These are phyloP conservation scores for Diplodia scrobiculata DNA, from an alignment of 2,329 filamentous ascomycete species.

Conservation along the genomic window DNA sequence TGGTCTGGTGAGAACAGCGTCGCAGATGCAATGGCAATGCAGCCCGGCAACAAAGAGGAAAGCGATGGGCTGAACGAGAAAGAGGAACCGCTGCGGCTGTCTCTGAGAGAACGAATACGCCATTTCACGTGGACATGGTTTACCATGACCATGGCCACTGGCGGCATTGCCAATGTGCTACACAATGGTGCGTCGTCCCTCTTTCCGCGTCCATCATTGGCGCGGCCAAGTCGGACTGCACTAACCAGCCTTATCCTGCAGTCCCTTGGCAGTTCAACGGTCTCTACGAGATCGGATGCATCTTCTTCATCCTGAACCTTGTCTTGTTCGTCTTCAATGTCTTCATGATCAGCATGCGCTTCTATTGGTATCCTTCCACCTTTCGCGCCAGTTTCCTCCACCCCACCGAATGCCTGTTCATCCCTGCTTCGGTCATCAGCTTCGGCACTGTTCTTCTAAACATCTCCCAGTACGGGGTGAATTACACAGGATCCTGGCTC, in stretches of 20 bases:
- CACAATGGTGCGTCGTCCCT: slow-evolving; percentile 53
- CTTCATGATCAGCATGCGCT: slow-evolving; percentile 66
- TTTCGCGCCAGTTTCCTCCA: slow-evolving; percentile 73
- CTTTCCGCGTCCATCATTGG: not conserved
- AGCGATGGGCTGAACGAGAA: not conserved
- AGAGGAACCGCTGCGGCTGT: slow-evolving; percentile 35
- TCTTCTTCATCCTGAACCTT: slow-evolving; percentile 54
- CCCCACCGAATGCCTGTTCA: slow-evolving; percentile 76
- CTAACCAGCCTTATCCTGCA: slow-evolving; percentile 25
- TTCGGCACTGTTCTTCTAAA: slow-evolving; percentile 66
- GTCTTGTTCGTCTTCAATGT: slow-evolving; percentile 71
- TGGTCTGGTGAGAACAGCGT: slow-evolving; percentile 1
- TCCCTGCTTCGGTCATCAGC: slow-evolving; percentile 68
- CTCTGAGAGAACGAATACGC: slow-evolving; percentile 59
- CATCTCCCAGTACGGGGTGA: slow-evolving; percentile 70
- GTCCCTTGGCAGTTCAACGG: slow-evolving; percentile 50
- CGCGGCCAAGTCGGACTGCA: not conserved
- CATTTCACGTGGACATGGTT: slow-evolving; percentile 80
- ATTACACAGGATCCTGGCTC: slow-evolving; percentile 58
- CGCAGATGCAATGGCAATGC: not conserved
- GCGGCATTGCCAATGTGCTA: slow-evolving; percentile 62
- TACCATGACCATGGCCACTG: slow-evolving; percentile 66
- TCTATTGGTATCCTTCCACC: slow-evolving; percentile 68
- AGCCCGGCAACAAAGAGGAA: slow-evolving; percentile 6
- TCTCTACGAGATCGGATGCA: slow-evolving; percentile 52